Percentiles rank a stretch among this genome's conserved stretches.
Evolutionary conservation across 441 rosid genomes (phyloP).

Genomic region (Croton setiger): DNA sequence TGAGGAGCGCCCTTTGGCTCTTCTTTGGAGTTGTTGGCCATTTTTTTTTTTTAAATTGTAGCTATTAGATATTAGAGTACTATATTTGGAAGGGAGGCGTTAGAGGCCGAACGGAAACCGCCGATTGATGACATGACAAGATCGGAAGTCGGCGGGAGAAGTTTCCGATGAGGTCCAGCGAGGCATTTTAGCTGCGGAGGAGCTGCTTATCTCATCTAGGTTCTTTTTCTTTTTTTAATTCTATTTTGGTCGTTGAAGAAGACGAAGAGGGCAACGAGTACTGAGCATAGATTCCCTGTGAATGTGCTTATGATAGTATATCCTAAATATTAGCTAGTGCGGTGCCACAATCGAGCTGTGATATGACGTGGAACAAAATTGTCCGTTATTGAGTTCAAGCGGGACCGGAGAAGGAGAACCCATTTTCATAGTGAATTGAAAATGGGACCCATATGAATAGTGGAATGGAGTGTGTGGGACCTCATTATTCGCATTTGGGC

Average conservation of each 20-base stretch:
- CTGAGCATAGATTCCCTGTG: conserved; percentile 6
- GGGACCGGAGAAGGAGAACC: not conserved
- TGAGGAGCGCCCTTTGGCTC: conserved; percentile 70
- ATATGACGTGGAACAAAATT: not conserved
- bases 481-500: not conserved
- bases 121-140: conserved; percentile 26
- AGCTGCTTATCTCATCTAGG: not conserved
- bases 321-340: not conserved
- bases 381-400: not conserved
- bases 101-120: conserved; percentile 2
- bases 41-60: conserved; percentile 8
- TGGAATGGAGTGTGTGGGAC: not conserved
- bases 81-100: conserved; percentile 1
- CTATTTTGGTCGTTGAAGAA: conserved; percentile 2
- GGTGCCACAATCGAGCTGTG: not conserved
- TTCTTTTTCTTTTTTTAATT: not conserved
- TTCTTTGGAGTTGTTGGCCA: conserved; percentile 59
- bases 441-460: not conserved
- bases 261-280: not conserved
- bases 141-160: conserved; percentile 4
- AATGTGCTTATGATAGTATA: not conserved
- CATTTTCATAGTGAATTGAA: not conserved
- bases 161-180: not conserved
- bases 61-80: conserved; percentile 13
- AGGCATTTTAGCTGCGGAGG: not conserved